A percentile compares a stretch with the other conserved stretches of the same genome.
Evolutionary conservation across 768 basidiomycete genomes (phyloP).

Genomic region (Artomyces pyxidatus): DNA sequence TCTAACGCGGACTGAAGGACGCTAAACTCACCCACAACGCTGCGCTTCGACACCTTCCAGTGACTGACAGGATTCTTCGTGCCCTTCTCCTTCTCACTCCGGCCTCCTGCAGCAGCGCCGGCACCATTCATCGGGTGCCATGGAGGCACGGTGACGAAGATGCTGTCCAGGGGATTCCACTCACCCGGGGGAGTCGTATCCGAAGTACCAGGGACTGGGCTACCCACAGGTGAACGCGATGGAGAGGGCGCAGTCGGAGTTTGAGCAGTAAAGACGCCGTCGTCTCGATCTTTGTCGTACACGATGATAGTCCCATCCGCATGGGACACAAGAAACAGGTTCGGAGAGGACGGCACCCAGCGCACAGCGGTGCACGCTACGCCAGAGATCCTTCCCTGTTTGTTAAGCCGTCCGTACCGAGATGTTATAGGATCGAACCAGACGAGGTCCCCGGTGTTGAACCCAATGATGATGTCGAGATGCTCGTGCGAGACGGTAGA

Average conservation of each 20-base stretch:
- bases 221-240: slow-evolving; percentile 17
- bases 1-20: neutral
- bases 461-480: slow-evolving; percentile 87
- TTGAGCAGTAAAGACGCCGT: slow-evolving; percentile 63
- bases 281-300: slow-evolving; percentile 88
- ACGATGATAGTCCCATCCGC: slow-evolving; percentile 85
- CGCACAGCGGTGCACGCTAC: slow-evolving; percentile 84
- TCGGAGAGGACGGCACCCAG: slow-evolving; percentile 78
- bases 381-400: slow-evolving; percentile 75
- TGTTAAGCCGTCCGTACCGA: slow-evolving; percentile 82
- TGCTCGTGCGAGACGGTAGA: slow-evolving; percentile 70
- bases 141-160: slow-evolving; percentile 77
- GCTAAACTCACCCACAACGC: slow-evolving; percentile 68
- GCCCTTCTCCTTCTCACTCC: slow-evolving; percentile 68
- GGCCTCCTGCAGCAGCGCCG: slow-evolving; percentile 23
- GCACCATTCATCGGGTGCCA: slow-evolving; percentile 65
- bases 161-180: slow-evolving; percentile 73
- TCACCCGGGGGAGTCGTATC: slow-evolving; percentile 31
- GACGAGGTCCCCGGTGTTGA: slow-evolving; percentile 88
- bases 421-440: slow-evolving; percentile 87
- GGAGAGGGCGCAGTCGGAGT: slow-evolving; percentile 35
- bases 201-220: slow-evolving; percentile 18
- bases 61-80: slow-evolving; percentile 87
- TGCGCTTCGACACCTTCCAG: slow-evolving; percentile 70
- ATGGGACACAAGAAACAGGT: slow-evolving; percentile 80